Percentiles rank a stretch among this genome's conserved stretches.
These are phyloP conservation scores for Westerdykella aurantiaca DNA, from an alignment of 2,329 filamentous ascomycete species.

Conservation along the genomic window DNA sequence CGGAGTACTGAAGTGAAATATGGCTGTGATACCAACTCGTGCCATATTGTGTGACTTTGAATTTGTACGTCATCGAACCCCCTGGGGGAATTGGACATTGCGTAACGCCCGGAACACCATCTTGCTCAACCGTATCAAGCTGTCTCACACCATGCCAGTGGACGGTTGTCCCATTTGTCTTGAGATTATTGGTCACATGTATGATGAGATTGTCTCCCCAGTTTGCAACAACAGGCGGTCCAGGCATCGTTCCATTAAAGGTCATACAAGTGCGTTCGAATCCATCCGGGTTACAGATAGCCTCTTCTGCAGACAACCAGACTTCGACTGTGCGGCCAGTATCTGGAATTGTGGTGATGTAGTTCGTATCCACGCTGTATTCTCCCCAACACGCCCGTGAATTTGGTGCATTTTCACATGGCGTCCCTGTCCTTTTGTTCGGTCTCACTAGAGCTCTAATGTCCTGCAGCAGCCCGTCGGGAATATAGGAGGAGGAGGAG, in stretches of 20 bases:
- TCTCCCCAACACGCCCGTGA: constrained; percentile 38
- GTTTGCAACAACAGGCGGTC: constrained; percentile 40
- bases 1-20: constrained; percentile 38
- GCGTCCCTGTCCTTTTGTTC: too few species aligned
- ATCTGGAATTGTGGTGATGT: constrained; percentile 45
- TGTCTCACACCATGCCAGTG: constrained; percentile 32
- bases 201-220: constrained; percentile 38
- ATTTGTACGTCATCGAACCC: constrained; percentile 27
- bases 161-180: constrained; percentile 25
- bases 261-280: constrained; percentile 37
- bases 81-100: constrained; percentile 27
- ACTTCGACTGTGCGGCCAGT: constrained; percentile 53
- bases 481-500: too few species aligned
- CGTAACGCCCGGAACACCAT: constrained; percentile 29
- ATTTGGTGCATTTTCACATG: too few species aligned
- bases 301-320: constrained; percentile 40
- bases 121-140: constrained; percentile 25
- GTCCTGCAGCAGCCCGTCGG: too few species aligned
- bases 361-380: constrained; percentile 48
- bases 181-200: constrained; percentile 31
- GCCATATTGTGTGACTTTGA: constrained; percentile 38
- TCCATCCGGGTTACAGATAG: constrained; percentile 50
- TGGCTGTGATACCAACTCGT: constrained; percentile 41
- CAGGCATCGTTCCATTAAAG: constrained; percentile 42
- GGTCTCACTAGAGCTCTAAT: too few species aligned